phyloP scores from a whole-genome alignment of 352 stramenopile species.

The Phytophthora citrophthora region DNA sequence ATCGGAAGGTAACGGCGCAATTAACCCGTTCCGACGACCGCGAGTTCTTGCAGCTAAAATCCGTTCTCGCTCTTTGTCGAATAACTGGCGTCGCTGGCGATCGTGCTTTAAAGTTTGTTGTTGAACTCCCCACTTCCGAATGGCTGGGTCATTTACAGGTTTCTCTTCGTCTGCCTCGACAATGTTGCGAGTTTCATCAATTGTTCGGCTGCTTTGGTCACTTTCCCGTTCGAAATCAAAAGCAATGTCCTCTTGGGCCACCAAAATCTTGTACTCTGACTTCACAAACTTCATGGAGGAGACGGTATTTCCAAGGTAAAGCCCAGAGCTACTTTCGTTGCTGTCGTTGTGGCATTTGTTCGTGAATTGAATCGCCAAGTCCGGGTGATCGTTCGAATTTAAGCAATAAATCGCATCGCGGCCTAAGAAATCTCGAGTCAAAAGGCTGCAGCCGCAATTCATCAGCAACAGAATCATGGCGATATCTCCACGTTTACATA shows the following conservation, averaged over 20 bases:
- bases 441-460: conserved; percentile 39
- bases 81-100: conserved; percentile 28
- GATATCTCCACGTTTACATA: conserved; percentile 48
- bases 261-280: conserved; percentile 24
- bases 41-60: conserved; percentile 43
- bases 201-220: neutral
- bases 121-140: conserved; percentile 44
- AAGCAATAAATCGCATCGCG: conserved; percentile 50
- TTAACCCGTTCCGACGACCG: conserved; percentile 60
- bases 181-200: conserved; percentile 2
- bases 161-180: conserved; percentile 2
- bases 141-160: conserved; percentile 10
- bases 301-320: conserved; percentile 13
- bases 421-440: conserved; percentile 53
- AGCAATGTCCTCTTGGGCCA: conserved; percentile 16
- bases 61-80: conserved; percentile 49
- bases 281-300: neutral
- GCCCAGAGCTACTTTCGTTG: neutral
- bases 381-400: conserved; percentile 47
- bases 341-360: conserved; percentile 17
- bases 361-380: conserved; percentile 44
- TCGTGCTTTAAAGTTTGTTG: conserved; percentile 46
- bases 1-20: conserved; percentile 54
- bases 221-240: conserved; percentile 7
- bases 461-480: conserved; percentile 50